Evolutionary conservation across 768 basidiomycete species (phyloP), one percentile per base, ranked within the genome.

Genomic region (Mycena kentingensis): DNA sequence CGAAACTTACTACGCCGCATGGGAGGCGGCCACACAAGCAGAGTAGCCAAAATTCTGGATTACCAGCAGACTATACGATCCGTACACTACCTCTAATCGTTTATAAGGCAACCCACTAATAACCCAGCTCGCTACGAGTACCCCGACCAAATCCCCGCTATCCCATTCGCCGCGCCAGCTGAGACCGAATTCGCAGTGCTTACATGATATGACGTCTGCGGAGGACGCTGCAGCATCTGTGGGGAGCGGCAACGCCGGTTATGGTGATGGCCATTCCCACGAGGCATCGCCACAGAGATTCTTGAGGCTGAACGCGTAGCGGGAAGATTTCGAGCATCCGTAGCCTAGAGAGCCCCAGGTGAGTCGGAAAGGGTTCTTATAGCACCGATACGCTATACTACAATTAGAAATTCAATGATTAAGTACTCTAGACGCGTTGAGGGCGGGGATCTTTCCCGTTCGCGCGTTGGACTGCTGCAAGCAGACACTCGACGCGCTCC

Each of bases 1-100:
- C 27, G 68, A 72, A 18, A 62, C 67, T 10, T 79, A 78, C 55
- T 77, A 74, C 41, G 60, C 62, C n/a, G 60, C 74, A 0, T 76
- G 52, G 57, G 10, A 24, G 10, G 41, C 41, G 19, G 11, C 13
- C n/a, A n/a, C n/a, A n/a, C n/a, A n/a, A n/a, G n/a, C n/a, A n/a
- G n/a, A n/a, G n/a, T n/a, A n/a, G n/a, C n/a, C n/a, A n/a, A n/a
- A n/a, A n/a, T n/a, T n/a, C n/a, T n/a, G n/a, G n/a, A n/a, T n/a
- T n/a, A n/a, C n/a, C n/a, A n/a, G n/a, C n/a, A n/a, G n/a, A n/a
- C n/a, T n/a, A n/a, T n/a, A n/a, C n/a, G n/a, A n/a, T n/a, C n/a
- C n/a, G n/a, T n/a, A n/a, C n/a, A n/a, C n/a, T n/a, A n/a, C n/a
- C n/a, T n/a, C n/a, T n/a, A n/a, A n/a, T n/a, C n/a, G n/a, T n/a